Base-by-base conservation (phyloP, 805 yeast genomes). In the Pichia phayaonensis region DNA sequence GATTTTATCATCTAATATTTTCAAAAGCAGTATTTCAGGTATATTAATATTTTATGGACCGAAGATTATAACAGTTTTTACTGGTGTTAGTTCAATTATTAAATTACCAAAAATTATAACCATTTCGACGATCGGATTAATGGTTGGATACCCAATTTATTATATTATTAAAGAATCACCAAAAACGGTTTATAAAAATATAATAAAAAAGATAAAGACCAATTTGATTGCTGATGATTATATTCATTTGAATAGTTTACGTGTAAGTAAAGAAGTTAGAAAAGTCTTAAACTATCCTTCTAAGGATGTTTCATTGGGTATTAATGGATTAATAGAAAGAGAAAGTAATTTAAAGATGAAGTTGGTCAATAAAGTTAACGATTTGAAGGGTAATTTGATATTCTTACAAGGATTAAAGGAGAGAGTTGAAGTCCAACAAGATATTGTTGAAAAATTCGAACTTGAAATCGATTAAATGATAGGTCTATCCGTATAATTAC, bases 81-180 rank as follows among this genome's bases (percentile, higher is more conserved):
- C 66, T 1, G 68, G 70, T 5, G 53, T 64, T 21, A 59, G 64
- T 12, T 63, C 69, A 1, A 48, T 66, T 3, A 60, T 68, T 1
- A 52, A 54, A 38, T 50, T 52, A 40, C 73, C 67, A 8, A 50
- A 57, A 24, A 54, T 55, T 29, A 68, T 69, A 8, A 75, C 76
- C 0, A 63, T 62, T 23, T 62, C 62, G 1, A 50, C 64, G 5
- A 24, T 62, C 27, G 59, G 59, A 16, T 51, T 57, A n/a, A 56
- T 72, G 7, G 73, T 77, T 24, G 67, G 65, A 10, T 41, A 63
- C 41, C 69, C 70, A 13, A 50, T 58, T 8, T 63, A 62, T 40
- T 89, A 86, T 59, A 63, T 90, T 51, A 70, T 89, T 20, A 72
- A 75, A 52, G 98, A 94, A 65, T 80, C 95, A 15, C 97, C 97